phyloP scores from a whole-genome alignment of 1,284 basidiomycete species.

The Retiboletus flavoniger region DNA sequence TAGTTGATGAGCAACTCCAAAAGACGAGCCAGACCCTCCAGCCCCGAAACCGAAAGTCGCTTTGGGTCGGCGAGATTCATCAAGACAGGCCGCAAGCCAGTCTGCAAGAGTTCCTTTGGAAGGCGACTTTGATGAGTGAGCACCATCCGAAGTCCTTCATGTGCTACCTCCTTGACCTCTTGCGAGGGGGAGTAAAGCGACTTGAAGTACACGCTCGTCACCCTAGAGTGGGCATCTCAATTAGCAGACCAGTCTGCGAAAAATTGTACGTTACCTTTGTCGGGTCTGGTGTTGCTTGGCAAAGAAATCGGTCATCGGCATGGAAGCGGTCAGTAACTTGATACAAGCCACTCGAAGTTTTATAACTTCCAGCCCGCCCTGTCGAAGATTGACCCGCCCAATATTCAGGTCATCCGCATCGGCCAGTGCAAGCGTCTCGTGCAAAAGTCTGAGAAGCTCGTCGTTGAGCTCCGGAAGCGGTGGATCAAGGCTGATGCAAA shows the following conservation, averaged over 20 bases:
- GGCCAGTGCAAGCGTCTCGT: conserved; percentile 93
- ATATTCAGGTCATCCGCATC: conserved; percentile 92
- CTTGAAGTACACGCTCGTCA: conserved; percentile 98
- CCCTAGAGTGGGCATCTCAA: conserved; percentile 45
- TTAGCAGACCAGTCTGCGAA: conserved; percentile 8
- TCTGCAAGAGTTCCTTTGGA: conserved; percentile 94
- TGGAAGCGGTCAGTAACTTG: conserved; percentile 88
- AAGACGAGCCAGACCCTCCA: conserved; percentile 95
- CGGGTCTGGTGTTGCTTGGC: conserved; percentile 78
- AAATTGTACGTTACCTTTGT: conserved; percentile 60
- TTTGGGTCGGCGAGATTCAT: conserved; percentile 99
- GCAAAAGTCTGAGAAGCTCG: conserved; percentile 87
- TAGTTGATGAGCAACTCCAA: conserved; percentile 96
- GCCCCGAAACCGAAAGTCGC: conserved; percentile 88
- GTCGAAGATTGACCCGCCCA: conserved; percentile 73
- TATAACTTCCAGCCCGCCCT: conserved; percentile 81
- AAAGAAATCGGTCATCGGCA: conserved; percentile 94
- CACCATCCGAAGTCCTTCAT: conserved; percentile 90
- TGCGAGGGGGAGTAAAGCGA: conserved; percentile 92
- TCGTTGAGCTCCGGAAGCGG: conserved; percentile 89
- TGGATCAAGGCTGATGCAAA: conserved; percentile 82
- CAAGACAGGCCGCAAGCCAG: conserved; percentile 91
- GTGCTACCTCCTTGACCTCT: conserved; percentile 95
- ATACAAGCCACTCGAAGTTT: conserved; percentile 96
- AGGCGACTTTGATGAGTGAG: conserved; percentile 88